Percentiles rank a stretch among this genome's conserved stretches.
phyloP scores from a whole-genome alignment of 352 stramenopile species.

The Globisporangium sylvaticum region DNA sequence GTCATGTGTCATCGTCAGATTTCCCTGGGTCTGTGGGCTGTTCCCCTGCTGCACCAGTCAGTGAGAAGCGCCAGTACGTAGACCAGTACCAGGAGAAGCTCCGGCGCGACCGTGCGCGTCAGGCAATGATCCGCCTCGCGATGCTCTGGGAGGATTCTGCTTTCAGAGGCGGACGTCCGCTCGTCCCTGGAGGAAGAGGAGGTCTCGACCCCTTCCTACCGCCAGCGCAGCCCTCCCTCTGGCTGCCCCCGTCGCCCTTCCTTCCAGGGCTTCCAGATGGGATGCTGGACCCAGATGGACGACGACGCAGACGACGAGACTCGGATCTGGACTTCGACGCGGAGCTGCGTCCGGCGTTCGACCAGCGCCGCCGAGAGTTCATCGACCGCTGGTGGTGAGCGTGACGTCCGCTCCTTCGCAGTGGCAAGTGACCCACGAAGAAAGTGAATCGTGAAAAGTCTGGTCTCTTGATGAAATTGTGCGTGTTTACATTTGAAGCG shows the following conservation, averaged over 20 bases:
- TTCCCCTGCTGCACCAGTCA: not conserved
- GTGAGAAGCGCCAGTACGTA: slow-evolving; percentile 1
- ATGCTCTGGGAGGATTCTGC: not conserved
- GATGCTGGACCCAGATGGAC: not conserved
- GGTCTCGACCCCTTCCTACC: not conserved
- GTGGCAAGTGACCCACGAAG: not conserved
- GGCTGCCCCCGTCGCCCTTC: slow-evolving; percentile 6
- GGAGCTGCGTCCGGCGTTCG: slow-evolving; percentile 5
- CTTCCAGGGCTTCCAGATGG: not conserved
- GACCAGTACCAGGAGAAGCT: not conserved
- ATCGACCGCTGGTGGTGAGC: not conserved
- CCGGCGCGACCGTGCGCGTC: not conserved
- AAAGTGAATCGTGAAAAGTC: too few species aligned
- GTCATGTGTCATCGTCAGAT: not conserved
- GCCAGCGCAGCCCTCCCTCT: not conserved
- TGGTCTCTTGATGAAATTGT: not conserved
- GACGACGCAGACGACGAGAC: not conserved
- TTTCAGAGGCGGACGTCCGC: not conserved
- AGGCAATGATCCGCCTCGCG: slow-evolving; percentile 1
- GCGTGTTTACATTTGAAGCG: not conserved
- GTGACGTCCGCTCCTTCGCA: not conserved
- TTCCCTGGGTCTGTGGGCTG: not conserved
- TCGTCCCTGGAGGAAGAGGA: not conserved
- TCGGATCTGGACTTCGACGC: not conserved
- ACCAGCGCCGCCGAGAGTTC: not conserved